Percentiles rank a stretch among this genome's conserved stretches.
phyloP scores from a whole-genome alignment of 176 grass and related monocot species.

The Rhynchospora breviuscula region DNA sequence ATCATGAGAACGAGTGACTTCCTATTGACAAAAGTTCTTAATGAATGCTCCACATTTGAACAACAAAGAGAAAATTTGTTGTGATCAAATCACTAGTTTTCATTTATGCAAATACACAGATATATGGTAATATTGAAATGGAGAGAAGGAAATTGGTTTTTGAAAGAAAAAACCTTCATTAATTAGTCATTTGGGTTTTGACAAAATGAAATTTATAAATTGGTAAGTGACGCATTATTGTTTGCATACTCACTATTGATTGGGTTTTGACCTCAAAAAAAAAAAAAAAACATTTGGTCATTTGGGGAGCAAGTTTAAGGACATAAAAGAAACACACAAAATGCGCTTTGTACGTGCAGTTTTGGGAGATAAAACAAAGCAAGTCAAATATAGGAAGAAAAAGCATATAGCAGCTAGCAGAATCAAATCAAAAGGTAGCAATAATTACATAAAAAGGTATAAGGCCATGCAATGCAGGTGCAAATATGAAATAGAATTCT shows the following conservation, averaged over 20 bases:
- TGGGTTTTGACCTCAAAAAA: not conserved
- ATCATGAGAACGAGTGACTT: not conserved
- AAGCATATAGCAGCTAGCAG: slow-evolving; percentile 5
- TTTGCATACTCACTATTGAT: not conserved
- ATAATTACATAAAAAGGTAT: slow-evolving; percentile 24
- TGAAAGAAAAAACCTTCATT: too few relatives aligned
- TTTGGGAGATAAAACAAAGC: slow-evolving; percentile 11
- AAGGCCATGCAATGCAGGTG: slow-evolving; percentile 26
- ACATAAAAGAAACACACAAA: not conserved
- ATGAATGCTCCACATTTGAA: too few relatives aligned
- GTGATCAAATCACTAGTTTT: not conserved
- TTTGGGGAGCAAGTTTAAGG: slow-evolving; percentile 3
- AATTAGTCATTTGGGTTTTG: too few relatives aligned
- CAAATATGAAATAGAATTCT: not conserved
- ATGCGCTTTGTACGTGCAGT: slow-evolving; percentile 21
- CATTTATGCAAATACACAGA: not conserved
- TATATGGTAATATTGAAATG: not conserved
- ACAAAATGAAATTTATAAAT: not conserved
- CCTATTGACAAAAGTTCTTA: too few relatives aligned
- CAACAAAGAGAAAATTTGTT: too few relatives aligned
- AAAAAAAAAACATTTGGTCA: not conserved
- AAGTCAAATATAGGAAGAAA: slow-evolving; percentile 25
- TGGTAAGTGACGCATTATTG: not conserved
- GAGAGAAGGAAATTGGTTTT: not conserved
- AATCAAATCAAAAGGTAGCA: slow-evolving; percentile 23